Evolutionary conservation across 306 rosid species (phyloP).

Genomic region (Acacia acuminata): DNA sequence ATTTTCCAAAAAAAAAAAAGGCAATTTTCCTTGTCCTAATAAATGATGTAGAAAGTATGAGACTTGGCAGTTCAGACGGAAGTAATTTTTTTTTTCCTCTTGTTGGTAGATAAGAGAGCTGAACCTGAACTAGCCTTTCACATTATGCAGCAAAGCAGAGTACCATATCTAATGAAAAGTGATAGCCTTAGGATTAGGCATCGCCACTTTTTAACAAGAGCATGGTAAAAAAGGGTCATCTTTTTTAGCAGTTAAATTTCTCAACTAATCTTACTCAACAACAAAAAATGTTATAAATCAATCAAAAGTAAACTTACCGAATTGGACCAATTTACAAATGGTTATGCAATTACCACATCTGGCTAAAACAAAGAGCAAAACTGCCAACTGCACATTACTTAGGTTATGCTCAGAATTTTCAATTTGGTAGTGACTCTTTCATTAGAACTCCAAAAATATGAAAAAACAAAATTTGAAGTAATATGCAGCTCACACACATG

Average conservation of each 20-base stretch:
- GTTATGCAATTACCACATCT: conserved; percentile 88
- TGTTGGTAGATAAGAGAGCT: neutral
- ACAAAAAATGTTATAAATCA: neutral
- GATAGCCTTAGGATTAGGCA: neutral
- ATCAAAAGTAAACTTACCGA: conserved; percentile 42
- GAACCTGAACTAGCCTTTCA: neutral
- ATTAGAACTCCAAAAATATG: neutral
- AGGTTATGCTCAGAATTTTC: conserved; percentile 12
- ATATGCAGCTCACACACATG: neutral
- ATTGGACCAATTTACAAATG: conserved; percentile 76
- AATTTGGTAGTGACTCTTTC: neutral
- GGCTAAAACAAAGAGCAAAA: conserved; percentile 81
- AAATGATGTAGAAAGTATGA: neutral
- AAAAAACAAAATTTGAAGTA: neutral
- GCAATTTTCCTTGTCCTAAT: no score
- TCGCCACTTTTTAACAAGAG: neutral
- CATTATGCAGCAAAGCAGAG: neutral
- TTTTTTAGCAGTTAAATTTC: neutral
- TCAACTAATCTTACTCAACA: neutral
- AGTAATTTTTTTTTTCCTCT: neutral
- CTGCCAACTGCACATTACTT: conserved; percentile 66
- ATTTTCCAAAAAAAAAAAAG: no score
- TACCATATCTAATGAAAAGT: neutral
- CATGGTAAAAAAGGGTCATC: neutral
- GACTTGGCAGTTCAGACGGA: conserved; percentile 4